Evolutionary conservation across 371 early-diverging fungal genomes (phyloP), one percentile per base, ranked within the genome.

Genomic region (Mucor racemosus): DNA sequence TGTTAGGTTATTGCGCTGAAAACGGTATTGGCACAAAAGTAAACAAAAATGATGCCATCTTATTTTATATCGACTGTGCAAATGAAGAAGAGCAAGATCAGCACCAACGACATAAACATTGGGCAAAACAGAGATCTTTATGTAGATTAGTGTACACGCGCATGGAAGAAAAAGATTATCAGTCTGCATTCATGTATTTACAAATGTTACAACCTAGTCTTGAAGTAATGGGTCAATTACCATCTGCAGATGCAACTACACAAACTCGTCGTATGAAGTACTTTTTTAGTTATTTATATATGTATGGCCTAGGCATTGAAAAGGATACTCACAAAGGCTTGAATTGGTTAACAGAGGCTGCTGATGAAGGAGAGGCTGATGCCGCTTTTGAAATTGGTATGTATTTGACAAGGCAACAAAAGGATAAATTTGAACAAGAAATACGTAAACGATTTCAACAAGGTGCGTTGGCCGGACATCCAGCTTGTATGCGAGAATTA

Each of bases 191-290:
- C 19, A 21, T 7, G 5, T 59, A 50, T 69, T 4, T 61, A 14
- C 2, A 62, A 65, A 9, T 19, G 59, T 17, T 68, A 31, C 35
- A 62, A 41, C 39, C 71, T 1, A 54, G 44, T 13, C 31, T 61
- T 0, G 46, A 72, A 38, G 65, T 60, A 11, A 72, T 80, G 72
- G 66, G 67, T 15, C 64, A 64, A 14, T 39, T 76, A 42, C n/a
- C 31, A 6, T 73, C 72, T 3, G 61, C 61, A 1, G 79, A 79
- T 64, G 75, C 75, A 14, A 46, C 62, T 17, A 57, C 41, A 11
- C 80, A 77, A 58, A 69, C 76, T 4, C 68, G 76, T n/a, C 72
- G 70, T 31, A 71, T 75, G 60, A 74, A 67, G 40, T 80, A 76
- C 42, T 73, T 59, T 62, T 44, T 75, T 58, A 71, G 74, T 1